A percentile compares a stretch with the other conserved stretches of the same genome.
These are phyloP conservation scores for Acer negundo DNA, from an alignment of 345 rosid species.

Conservation along the genomic window DNA sequence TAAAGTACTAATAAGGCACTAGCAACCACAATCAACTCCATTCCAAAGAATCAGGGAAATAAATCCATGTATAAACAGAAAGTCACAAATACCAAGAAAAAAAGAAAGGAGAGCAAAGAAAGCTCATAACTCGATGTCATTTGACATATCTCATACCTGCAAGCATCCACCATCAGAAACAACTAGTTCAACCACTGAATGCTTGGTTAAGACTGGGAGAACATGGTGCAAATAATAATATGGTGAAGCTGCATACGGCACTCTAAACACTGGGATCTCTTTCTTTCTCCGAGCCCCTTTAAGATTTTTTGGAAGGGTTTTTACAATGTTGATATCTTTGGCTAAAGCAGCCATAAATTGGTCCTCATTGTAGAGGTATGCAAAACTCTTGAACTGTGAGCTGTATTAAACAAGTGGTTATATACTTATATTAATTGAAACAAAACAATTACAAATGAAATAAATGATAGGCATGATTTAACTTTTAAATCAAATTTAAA, in stretches of 20 bases:
- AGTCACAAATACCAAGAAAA: not conserved
- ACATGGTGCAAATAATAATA: slow-evolving; percentile 83
- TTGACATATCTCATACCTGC: slow-evolving; percentile 49
- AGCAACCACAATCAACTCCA: not conserved
- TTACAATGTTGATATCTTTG: slow-evolving; percentile 74
- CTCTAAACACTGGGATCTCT: slow-evolving; percentile 85
- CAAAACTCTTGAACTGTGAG: slow-evolving; percentile 95
- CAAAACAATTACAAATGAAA: not conserved
- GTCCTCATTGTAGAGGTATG: slow-evolving; percentile 89
- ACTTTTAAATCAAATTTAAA: not conserved
- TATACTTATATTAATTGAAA: not conserved
- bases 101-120: not conserved
- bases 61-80: not conserved
- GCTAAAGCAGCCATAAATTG: slow-evolving; percentile 75
- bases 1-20: not conserved
- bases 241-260: slow-evolving; percentile 76
- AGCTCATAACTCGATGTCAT: slow-evolving; percentile 8
- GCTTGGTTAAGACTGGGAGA: slow-evolving; percentile 83
- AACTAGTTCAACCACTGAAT: slow-evolving; percentile 88
- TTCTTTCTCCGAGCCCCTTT: slow-evolving; percentile 86
- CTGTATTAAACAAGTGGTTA: slow-evolving; percentile 44
- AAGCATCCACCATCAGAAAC: slow-evolving; percentile 91
- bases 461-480: not conserved
- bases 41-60: not conserved
- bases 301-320: slow-evolving; percentile 92